Conservation (phyloP, 1,284 basidiomycete species). For the Marasmius tenuissimus region DNA sequence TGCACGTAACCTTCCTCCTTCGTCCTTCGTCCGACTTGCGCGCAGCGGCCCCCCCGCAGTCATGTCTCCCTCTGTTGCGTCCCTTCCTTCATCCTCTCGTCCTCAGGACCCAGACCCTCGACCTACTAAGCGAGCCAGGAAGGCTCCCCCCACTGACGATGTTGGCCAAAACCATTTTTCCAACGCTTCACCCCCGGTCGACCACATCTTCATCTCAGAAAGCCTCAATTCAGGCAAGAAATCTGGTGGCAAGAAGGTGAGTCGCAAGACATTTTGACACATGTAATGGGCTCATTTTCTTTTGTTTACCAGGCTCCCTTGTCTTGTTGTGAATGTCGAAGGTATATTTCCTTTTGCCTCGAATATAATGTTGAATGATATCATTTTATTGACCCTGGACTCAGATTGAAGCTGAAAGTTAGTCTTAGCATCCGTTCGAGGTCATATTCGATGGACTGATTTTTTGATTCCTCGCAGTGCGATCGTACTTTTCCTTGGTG, state of each 20-base stretch:
- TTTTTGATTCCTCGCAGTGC: conserved; percentile 37
- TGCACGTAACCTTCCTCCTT: conserved; percentile 7
- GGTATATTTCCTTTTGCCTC: conserved; percentile 33
- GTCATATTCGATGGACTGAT: background rate
- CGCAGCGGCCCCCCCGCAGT: conserved; percentile 3
- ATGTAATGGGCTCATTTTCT: background rate
- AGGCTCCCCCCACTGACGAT: conserved; percentile 1
- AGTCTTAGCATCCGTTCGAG: conserved; percentile 12
- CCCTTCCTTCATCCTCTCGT: background rate
- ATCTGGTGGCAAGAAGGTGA: conserved; percentile 37
- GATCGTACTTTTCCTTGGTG: conserved; percentile 58
- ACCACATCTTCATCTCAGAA: conserved; percentile 43
- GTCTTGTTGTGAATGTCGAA: conserved; percentile 61
- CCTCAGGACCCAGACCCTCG: conserved; percentile 6
- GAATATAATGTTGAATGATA: background rate
- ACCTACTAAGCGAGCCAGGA: conserved; percentile 13
- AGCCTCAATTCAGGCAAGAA: conserved; percentile 32
- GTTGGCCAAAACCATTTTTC: background rate
- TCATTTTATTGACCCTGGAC: conserved; percentile 8
- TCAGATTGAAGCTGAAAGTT: conserved; percentile 51
- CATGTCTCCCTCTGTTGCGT: conserved; percentile 11
- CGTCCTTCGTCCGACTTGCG: conserved; percentile 10
- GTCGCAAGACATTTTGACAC: background rate
- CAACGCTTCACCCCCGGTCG: conserved; percentile 25
- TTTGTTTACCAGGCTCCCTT: conserved; percentile 36